Percentiles rank a stretch among this genome's conserved stretches.
Conservation (phyloP, 805 yeast species). For the Lipomyces sp. region DNA sequence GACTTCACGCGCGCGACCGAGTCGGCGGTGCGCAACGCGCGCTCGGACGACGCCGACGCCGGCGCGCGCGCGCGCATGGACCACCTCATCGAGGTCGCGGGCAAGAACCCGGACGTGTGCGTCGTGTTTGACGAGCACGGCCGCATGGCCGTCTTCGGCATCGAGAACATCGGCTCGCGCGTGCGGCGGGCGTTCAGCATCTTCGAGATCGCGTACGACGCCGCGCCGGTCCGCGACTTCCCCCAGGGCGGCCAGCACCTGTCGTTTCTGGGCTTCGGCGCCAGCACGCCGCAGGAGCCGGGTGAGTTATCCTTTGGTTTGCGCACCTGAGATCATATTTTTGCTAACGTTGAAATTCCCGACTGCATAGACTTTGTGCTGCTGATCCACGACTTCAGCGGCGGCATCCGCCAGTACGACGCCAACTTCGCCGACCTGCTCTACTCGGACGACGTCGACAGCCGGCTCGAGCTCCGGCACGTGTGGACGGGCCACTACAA, state of each 20-base stretch:
- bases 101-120: slow-evolving; percentile 31
- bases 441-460: slow-evolving; percentile 9
- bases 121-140: slow-evolving; percentile 30
- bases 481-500: slow-evolving; percentile 84
- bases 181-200: slow-evolving; percentile 25
- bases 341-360: background rate
- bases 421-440: slow-evolving; percentile 30
- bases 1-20: slow-evolving; percentile 32
- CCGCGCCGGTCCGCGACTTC: slow-evolving; percentile 19
- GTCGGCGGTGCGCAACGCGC: slow-evolving; percentile 28
- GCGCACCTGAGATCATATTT: background rate
- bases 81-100: slow-evolving; percentile 24
- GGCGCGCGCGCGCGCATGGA: slow-evolving; percentile 8
- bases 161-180: slow-evolving; percentile 30
- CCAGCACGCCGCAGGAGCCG: slow-evolving; percentile 24
- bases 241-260: slow-evolving; percentile 18
- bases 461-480: slow-evolving; percentile 40
- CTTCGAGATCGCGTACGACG: slow-evolving; percentile 26
- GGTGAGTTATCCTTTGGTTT: slow-evolving; percentile 1
- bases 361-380: slow-evolving; percentile 29
- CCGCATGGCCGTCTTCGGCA: slow-evolving; percentile 29
- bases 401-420: slow-evolving; percentile 38
- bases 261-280: slow-evolving; percentile 24
- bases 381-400: slow-evolving; percentile 36
- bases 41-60: slow-evolving; percentile 3